Conservation (phyloP, 306 rosid genomes). For the Malus sylvestris region DNA sequence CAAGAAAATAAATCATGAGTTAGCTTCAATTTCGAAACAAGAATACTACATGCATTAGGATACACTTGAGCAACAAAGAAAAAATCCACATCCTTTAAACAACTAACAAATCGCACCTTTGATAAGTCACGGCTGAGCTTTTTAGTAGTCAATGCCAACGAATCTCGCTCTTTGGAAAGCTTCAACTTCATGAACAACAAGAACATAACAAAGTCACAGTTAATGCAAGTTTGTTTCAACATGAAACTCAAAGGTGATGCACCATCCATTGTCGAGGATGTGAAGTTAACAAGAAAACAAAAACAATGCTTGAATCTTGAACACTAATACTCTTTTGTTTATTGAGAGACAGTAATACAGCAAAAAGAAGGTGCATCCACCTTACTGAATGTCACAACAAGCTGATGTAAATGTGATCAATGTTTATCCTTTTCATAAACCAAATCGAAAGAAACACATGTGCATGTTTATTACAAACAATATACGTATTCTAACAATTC, state of each 20-base stretch:
- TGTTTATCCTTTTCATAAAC: background rate
- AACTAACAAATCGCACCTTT: slow-evolving; percentile 38
- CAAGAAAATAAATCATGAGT: background rate
- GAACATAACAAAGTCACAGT: background rate
- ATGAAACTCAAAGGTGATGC: background rate
- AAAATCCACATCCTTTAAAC: background rate
- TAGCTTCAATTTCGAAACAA: background rate
- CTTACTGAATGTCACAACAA: background rate
- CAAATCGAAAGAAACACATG: background rate
- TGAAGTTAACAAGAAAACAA: background rate
- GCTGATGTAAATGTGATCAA: background rate
- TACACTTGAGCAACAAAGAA: background rate
- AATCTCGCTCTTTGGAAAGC: slow-evolving; percentile 69
- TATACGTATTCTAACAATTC: background rate
- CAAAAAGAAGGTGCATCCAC: background rate
- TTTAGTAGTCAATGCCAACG: slow-evolving; percentile 55
- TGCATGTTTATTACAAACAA: background rate
- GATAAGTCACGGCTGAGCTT: slow-evolving; percentile 80
- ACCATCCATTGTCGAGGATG: background rate
- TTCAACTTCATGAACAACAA: slow-evolving; percentile 39
- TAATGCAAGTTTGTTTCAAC: background rate
- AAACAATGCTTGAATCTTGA: background rate
- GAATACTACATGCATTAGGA: background rate
- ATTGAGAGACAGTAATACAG: background rate
- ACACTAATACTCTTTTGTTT: background rate